Evolutionary conservation across 2,329 filamentous ascomycete species (phyloP), one percentile per base, ranked within the genome.

Genomic region (Coleophoma eucalyptorum): DNA sequence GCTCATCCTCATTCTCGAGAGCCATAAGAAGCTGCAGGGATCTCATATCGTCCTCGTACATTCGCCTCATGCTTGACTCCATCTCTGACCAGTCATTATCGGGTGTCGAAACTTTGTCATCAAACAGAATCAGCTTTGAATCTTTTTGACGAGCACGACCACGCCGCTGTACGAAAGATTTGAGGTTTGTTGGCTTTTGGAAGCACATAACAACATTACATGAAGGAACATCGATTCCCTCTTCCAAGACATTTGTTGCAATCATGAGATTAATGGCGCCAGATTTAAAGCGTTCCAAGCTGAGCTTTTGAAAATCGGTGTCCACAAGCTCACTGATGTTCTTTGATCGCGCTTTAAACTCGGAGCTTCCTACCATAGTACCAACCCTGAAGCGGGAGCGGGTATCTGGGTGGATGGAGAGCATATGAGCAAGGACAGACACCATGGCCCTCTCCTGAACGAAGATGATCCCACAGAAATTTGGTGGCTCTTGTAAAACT

Each of bases 161-260:
- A 20, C 84, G 74, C 35, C 84, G 72, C 61, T 88, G 84, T 3
- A 88, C 72, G 58, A 84, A 87, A 1, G 82, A 83, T 50, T 83
- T 82, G 33, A 87, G 64, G 53, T 82, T 85, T 26, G 73, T 72
- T 0, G 83, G 83, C 21, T 72, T 71, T 55, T 86, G 78, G 60
- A 83, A 88, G 55, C 81, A 85, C 12, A 87, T 72, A 1, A 88
- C 83, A 19, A 84, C 59, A 58, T 84, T 81, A 57, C 84, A 87
- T 3, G 78, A 77, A 62, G 55, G 79, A 61, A 87, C 76, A 56
- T 88, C 84, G 43, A 88, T 84, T 0, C 84, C 84, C 61, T 88
- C 84, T 58, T 86, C 83, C 1, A 86, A 68, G 0, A 87, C 83
- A 52, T 74, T 81, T 0, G 84, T 88, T 7, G 80, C 51, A 84